Evolutionary conservation across 1,139 yeast species (phyloP), one percentile per base, ranked within the genome.

Genomic region (Geotrichum aggregatum): DNA sequence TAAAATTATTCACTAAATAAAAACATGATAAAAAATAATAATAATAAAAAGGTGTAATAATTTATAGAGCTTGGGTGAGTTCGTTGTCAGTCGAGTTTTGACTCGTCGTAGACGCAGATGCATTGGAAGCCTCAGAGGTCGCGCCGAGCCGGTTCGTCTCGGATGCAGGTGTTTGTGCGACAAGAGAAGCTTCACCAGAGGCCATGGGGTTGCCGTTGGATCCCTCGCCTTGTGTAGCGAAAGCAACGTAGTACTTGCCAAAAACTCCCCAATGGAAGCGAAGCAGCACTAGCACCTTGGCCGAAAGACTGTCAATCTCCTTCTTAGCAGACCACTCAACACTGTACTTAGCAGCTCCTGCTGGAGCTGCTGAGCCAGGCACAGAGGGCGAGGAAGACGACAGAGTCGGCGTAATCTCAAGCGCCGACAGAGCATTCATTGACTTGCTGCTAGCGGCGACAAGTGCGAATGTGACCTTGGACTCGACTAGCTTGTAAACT

Each of bases 181-280:
- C 44, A 11, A 28, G 11, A 30, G 30, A 18, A n/a, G 44, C 14
- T n/a, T 28, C 22, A 5, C 24, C 28, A 8, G 34, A 10, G 8
- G 34, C 8, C 11, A 14, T 14, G 22, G 34, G 21, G 35, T 22
- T 41, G 11, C 24, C 21, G 44, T 19, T n/a, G 19, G 44, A 26
- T 16, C 18, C 36, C 18, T 22, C 22, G 28, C 30, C 30, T 33
- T n/a, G 10, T 31, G 44, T 41, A 13, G 44, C 44, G 44, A 34
- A 28, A 2, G 66, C 56, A 39, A 63, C 57, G 49, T 65, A 65
- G 54, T 60, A 64, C 56, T 63, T 61, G 52, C 83, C 84, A 68
- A 83, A 83, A n/a, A 84, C 89, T 56, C 75, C 79, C 84, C 87
- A 82, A 67, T 84, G 89, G 71, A 84, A 84, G 54, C 80, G 81